Evolutionary conservation across 2,329 filamentous ascomycete genomes (phyloP), one percentile per base, ranked within the genome.

Genomic region (Cercospora sp.): DNA sequence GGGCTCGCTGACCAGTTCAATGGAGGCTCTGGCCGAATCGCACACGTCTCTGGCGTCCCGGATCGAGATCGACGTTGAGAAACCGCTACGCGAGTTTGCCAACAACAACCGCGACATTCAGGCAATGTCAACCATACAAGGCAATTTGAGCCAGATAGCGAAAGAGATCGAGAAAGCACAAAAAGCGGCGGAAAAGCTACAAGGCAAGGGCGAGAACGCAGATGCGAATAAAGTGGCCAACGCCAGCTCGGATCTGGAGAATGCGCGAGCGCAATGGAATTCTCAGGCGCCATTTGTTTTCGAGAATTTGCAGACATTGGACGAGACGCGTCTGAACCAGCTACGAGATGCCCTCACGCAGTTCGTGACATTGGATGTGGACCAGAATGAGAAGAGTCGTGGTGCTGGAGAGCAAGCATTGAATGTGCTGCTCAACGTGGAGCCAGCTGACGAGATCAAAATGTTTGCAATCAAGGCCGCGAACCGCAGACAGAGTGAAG

Each of bases 261-360:
- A 88, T 69, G 90, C 93, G n/a, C 88, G 85, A 55, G 87, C 90
- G 72, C 91, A 97, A 78, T 99, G 95, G 95, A 90, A 97, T 66
- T 93, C 93, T 0, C 93, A 97, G 79, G 93, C 95, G 13, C 95
- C 95, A 1, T 98, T 92, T 80, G 91, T 97, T 69, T 97, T 97
- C 77, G 95, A 99, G 81, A 91, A 90, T 69, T 87, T 99, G 28
- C 95, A 99, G 79, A 90, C 92, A 5, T 84, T 96, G 34, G 95
- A 99, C 77, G 95, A 99, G 82, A 90, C 88, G 74, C 89, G 95
- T 66, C 84, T 96, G 73, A 97, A 97, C 79, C 91, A 96, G 76
- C 85, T 99, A 68, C 91, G 94, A 70, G 94, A 98, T 80, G 87
- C 92, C 49, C 86, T 99, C 69, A 98, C 95, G 0, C 94, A 97